Base-by-base conservation (phyloP, 2,329 filamentous ascomycete genomes). In the Exophiala bonariae region DNA sequence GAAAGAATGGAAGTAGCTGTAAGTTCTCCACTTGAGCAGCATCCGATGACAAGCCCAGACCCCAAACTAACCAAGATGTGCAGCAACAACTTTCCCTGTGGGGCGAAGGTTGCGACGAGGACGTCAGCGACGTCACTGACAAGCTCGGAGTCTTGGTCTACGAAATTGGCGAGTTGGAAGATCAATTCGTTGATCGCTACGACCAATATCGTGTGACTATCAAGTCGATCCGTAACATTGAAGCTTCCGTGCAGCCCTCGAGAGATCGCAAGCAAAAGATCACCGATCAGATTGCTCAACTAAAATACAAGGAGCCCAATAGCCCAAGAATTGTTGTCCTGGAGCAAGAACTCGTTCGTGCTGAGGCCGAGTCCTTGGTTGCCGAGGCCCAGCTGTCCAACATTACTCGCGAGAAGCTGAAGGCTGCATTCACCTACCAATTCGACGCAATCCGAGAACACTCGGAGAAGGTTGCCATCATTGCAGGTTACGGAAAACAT, bases 221-320 rank as follows among this genome's bases (percentile, higher is more conserved):
- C 75, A 99, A 99, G 85, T 95, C 90, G 69, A 96, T 99, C 65
- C 87, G 93, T 63, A 99, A 99, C 74, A 99, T 99, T 57, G 93
- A 99, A 72, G 91, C 92, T 50, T 97, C 92, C 17, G 93, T 99
- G 41, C 93, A 99, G 74, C 93, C 93, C 47, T 96, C 91, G 77
- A 83, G 93, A 74, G 93, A 99, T 73, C 88, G 93, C 93, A 99
- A 99, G 78, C 92, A 97, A 71, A 99, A 97, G 76, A 97, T 99
- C 65, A 96, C 89, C 62, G 93, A 99, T 68, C 89, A 97, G 68
- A 99, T 99, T 62, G 92, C 93, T 41, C 92, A 97, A 71, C 82
- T 99, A 63, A 99, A 99, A 74, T 99, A 97, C 83, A 99, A 99
- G 78, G 93, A 99, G 72, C 93, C 93, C 59, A 96, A 95, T 76